Evolutionary conservation across 2,329 filamentous ascomycete genomes (phyloP), one percentile per base, ranked within the genome.

Genomic region (Epicoccum nigrum): DNA sequence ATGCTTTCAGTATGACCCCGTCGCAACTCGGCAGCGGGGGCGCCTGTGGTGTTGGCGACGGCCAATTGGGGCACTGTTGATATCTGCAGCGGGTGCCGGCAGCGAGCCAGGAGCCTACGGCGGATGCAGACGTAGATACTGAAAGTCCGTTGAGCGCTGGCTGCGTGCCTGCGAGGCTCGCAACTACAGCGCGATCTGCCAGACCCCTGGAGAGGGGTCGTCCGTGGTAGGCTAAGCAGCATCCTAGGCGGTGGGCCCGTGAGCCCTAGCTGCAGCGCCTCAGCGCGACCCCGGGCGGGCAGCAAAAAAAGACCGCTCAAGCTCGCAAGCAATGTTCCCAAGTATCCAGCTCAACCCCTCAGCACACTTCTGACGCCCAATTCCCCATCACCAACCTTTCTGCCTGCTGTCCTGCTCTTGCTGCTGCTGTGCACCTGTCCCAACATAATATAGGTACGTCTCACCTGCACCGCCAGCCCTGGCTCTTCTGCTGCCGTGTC

Each of bases 371-470:
- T 60, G 62, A 59, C 62, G 43, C 58, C 49, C 46, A 54, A 44
- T 48, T 34, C 20, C 41, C 59, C 51, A 43, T 59, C 49, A 51
- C 34, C 32, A 25, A 23, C 28, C 35, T 40, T 37, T 45, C 5
- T 11, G 13, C 28, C 28, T n/a, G 28, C 40, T 28, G 13, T 9
- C 27, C 17, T 23, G 28, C 30, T 6, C 41, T 34, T 32, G 4
- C 30, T 40, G 44, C 35, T 47, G 45, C 38, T 34, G 30, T 41
- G 45, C 49, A 37, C 45, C 51, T 32, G 54, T 28, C 54, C 63
- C 56, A 65, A 62, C 64, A 58, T 61, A 51, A 67, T 63, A 62
- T 63, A 72, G 69, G 70, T 73, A 66, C 59, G 70, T 72, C 61
- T 49, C 63, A 62, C 30, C 62, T 56, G 37, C 34, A 16, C 38